Percentiles rank a stretch among this genome's conserved stretches.
Conservation (phyloP, 73 alveolate species). For the Uronychia binucleata region DNA sequence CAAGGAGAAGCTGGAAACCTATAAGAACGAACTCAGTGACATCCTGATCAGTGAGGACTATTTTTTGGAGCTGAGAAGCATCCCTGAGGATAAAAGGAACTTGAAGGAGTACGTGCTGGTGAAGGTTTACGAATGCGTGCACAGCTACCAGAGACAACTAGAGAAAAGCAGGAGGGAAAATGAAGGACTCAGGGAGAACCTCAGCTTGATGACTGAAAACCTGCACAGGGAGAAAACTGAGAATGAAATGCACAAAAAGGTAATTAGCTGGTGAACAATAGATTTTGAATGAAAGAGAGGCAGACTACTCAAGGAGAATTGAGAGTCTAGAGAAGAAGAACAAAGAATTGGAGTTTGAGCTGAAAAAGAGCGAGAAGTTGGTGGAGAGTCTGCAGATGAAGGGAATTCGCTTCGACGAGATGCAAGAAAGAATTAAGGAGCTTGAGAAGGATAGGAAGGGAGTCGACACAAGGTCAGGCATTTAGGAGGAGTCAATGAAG, state of each 20-base stretch:
- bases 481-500: slow-evolving; percentile 24
- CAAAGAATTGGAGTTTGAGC: slow-evolving; percentile 1
- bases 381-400: neutral
- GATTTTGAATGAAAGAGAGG: slow-evolving; percentile 49
- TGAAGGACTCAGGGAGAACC: slow-evolving; percentile 30
- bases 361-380: neutral
- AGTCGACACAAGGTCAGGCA: slow-evolving; percentile 1
- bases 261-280: too few species aligned
- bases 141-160: slow-evolving; percentile 28
- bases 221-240: slow-evolving; percentile 49
- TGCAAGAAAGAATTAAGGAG: slow-evolving; percentile 21
- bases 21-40: slow-evolving; percentile 38
- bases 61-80: slow-evolving; percentile 46
- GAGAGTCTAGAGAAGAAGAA: slow-evolving; percentile 51
- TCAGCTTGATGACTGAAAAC: slow-evolving; percentile 10
- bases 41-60: slow-evolving; percentile 45
- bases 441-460: slow-evolving; percentile 38
- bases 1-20: slow-evolving; percentile 47
- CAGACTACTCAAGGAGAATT: slow-evolving; percentile 34
- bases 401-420: slow-evolving; percentile 1
- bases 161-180: slow-evolving; percentile 31
- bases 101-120: slow-evolving; percentile 59
- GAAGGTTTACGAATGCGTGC: slow-evolving; percentile 44
- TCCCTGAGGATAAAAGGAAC: slow-evolving; percentile 45
- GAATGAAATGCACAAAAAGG: slow-evolving; percentile 37